Conservation (phyloP, 345 rosid genomes). For the Dipteronia sinensis region DNA sequence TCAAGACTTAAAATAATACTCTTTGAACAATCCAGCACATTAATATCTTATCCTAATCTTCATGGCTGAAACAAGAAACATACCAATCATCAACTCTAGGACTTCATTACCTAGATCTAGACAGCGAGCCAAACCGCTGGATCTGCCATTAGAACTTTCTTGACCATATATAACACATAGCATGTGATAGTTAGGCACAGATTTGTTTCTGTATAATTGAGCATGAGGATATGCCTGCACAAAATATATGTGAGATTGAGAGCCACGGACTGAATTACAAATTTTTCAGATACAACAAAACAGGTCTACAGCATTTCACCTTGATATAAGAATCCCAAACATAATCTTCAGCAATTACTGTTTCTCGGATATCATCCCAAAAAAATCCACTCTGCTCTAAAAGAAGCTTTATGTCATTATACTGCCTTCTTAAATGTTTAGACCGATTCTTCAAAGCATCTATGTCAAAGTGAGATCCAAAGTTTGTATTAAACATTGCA, state of each 20-base stretch:
- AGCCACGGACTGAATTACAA: neutral
- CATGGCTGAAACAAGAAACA: slow-evolving; percentile 25
- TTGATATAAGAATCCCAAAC: slow-evolving; percentile 33
- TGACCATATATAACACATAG: slow-evolving; percentile 47
- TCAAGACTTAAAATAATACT: slow-evolving; percentile 1
- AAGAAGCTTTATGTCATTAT: slow-evolving; percentile 32
- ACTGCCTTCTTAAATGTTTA: slow-evolving; percentile 37
- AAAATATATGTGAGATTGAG: slow-evolving; percentile 11
- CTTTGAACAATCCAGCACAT: slow-evolving; percentile 1
- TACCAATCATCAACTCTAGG: slow-evolving; percentile 35
- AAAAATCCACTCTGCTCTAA: slow-evolving; percentile 41
- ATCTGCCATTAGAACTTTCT: slow-evolving; percentile 38
- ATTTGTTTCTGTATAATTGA: slow-evolving; percentile 37
- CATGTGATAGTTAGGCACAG: slow-evolving; percentile 47
- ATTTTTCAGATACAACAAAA: slow-evolving; percentile 1
- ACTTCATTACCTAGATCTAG: slow-evolving; percentile 22
- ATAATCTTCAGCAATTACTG: slow-evolving; percentile 40
- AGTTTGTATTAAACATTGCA: slow-evolving; percentile 24
- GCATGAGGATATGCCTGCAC: slow-evolving; percentile 43
- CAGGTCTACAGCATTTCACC: slow-evolving; percentile 21
- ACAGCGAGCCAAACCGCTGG: slow-evolving; percentile 15
- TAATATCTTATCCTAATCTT: slow-evolving; percentile 17
- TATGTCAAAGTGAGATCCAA: slow-evolving; percentile 27
- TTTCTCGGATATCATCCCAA: slow-evolving; percentile 50
- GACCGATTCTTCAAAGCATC: slow-evolving; percentile 29